Conservation (phyloP, 257 asterid genomes). For the Solanum peruvianum region DNA sequence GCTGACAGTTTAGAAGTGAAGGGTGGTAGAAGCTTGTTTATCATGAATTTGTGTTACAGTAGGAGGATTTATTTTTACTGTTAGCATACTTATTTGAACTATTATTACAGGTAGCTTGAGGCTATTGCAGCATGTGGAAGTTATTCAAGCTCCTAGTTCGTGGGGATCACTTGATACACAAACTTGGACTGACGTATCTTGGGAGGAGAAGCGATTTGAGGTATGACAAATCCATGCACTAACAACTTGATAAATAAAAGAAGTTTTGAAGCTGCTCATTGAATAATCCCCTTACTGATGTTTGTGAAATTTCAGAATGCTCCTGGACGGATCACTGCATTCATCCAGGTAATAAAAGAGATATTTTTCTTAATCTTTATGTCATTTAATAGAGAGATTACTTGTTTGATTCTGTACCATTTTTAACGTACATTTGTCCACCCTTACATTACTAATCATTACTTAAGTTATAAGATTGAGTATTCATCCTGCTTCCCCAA, state of each 20-base stretch:
- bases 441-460: background rate
- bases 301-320: slow-evolving; percentile 33
- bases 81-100: background rate
- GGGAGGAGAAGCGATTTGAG: slow-evolving; percentile 75
- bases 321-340: slow-evolving; percentile 70
- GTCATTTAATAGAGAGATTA: background rate
- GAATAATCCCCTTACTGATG: background rate
- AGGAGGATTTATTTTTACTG: background rate
- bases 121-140: slow-evolving; percentile 71
- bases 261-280: background rate
- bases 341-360: slow-evolving; percentile 43
- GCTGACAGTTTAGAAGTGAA: background rate
- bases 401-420: background rate
- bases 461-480: background rate
- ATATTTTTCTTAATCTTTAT: background rate
- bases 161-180: slow-evolving; percentile 49
- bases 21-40: background rate
- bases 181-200: slow-evolving; percentile 51
- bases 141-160: slow-evolving; percentile 52
- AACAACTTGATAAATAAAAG: background rate
- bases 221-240: slow-evolving; percentile 14
- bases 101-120: slow-evolving; percentile 59
- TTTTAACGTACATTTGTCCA: background rate
- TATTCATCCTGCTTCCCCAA: background rate
- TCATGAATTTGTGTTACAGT: background rate